Base-by-base conservation (phyloP, 345 rosid species). In the Carallia pectinifolia region DNA sequence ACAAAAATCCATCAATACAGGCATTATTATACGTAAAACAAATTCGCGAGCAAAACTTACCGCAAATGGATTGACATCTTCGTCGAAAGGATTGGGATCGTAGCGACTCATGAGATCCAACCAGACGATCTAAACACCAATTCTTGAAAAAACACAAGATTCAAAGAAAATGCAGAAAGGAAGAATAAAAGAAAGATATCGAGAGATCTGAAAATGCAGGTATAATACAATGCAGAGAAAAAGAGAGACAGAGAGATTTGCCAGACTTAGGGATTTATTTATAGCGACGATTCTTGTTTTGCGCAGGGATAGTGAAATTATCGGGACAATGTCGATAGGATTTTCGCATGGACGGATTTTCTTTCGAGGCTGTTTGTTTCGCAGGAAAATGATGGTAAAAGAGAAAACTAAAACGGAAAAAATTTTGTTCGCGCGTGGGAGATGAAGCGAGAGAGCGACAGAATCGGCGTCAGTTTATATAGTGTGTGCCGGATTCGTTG, bases 21-120 rank as follows among this genome's bases (percentile, higher is more conserved):
- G 56, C 31, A 44, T 58, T 19, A 48, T 55, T 33, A 34, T 40
- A 10, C 15, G 18, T 8, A 36, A 3, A 64, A 33, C 29, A 8
- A 19, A 52, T 36, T 13, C 9, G 40, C 15, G 58, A 23, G 40
- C 15, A 55, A 23, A 40, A 48, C 85, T 75, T 83, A 96, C 99
- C 83, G 98, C 88, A 75, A 92, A 96, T 69, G 98, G 97, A 83
- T 92, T 95, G 74, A 87, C 87, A 56, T 89, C 91, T 31, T 91
- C 97, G 34, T 88, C 98, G 81, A 90, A 92, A 7, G 97, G 88
- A 76, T 82, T 96, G 62, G 93, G 64, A 75, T 89, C 89, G 79
- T 76, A 77, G 67, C 83, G 91, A 74, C 85, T 88, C 99, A 92
- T 92, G 64, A 64, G 80, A 71, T 63, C 50, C 70, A 74, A 82